Evolutionary conservation across 768 basidiomycete genomes (phyloP).

Genomic region (Mycena chlorophos): DNA sequence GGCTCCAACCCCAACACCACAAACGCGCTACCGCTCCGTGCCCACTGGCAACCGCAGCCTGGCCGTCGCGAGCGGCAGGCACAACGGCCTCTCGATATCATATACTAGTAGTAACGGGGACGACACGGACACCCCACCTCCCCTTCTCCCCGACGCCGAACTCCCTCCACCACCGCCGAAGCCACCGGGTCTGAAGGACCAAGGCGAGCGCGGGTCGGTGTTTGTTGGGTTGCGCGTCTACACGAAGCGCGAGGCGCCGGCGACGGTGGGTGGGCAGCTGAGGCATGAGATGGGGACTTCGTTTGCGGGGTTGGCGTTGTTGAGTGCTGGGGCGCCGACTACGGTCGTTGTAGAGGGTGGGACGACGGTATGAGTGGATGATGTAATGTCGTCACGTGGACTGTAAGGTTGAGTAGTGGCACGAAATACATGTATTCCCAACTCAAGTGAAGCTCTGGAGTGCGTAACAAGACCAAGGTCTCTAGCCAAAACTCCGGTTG

Average conservation of each 20-base stretch:
- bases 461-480: no score
- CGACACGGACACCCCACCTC: not conserved
- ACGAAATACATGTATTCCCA: no score
- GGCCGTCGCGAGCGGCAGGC: not conserved
- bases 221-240: constrained; percentile 24
- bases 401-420: no score
- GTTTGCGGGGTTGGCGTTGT: constrained; percentile 12
- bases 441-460: no score
- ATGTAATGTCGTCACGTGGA: no score
- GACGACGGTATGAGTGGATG: no score
- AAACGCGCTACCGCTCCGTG: no score
- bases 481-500: no score
- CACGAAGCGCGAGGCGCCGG: constrained; percentile 16
- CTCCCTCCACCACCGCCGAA: not conserved
- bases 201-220: constrained; percentile 11
- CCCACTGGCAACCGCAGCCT: not conserved
- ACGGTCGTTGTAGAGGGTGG: no score
- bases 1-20: no score
- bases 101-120: not conserved
- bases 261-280: constrained; percentile 19
- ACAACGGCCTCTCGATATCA: no score
- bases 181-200: constrained; percentile 2
- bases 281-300: constrained; percentile 15
- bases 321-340: no score
- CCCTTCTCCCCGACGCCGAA: not conserved